Evolutionary conservation across 768 basidiomycete species (phyloP), one percentile per base, ranked within the genome.

Genomic region (Gelatoporia subvermispora): DNA sequence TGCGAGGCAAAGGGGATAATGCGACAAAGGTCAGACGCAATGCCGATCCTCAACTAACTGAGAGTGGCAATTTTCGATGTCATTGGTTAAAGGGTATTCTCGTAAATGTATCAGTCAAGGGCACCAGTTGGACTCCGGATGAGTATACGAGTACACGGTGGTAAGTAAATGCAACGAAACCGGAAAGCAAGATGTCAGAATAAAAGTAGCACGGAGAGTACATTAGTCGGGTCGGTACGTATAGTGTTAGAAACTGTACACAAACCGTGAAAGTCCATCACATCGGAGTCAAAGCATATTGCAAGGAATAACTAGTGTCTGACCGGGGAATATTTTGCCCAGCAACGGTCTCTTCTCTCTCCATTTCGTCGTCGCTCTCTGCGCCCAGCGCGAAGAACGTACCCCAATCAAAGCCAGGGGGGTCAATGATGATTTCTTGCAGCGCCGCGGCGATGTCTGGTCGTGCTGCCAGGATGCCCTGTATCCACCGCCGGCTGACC

Each of bases 401-500:
- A 21, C 57, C 61, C 76, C 80, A 79, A 49, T 82, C 73, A 54
- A 77, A 77, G 21, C 72, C 76, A 16, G 65, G 63, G 0, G 70
- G 65, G 34, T 81, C 77, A 11, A 70, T 60, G 8, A 82, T 65
- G 7, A 75, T 58, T 22, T 72, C 74, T 47, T 65, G 62, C 36
- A 85, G 35, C 38, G 65, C 52, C 11, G 66, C 66, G 10, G 62
- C 57, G 1, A 85, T 60, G 55, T 84, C 84, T 4, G 74, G 74
- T 15, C 76, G 74, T 35, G 63, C 65, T 8, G 40, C 54, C 51
- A 66, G 68, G 43, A 76, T 66, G 36, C 62, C 56, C 24, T 65
- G 66, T 43, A 81, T 53, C 87, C 87, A 89, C 17, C 75, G 66
- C 58, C 73, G 73, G 63, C 85, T 88, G 52, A 89, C 71, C 87